Base-by-base conservation (phyloP, 179 eudicot genomes). In the Beta macrorhiza region DNA sequence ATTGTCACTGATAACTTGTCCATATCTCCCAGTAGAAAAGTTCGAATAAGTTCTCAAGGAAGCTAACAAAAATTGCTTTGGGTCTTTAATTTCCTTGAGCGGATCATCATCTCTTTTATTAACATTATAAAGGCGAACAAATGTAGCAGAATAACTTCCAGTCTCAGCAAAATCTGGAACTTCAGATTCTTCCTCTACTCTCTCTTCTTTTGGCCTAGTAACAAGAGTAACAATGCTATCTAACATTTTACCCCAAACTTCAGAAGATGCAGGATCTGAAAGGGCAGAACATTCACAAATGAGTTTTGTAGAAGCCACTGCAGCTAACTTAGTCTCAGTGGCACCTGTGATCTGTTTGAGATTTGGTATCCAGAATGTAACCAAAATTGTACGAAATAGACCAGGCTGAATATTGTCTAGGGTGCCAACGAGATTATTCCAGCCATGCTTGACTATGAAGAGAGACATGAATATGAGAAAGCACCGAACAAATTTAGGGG, bases 61-160 rank as follows among this genome's bases (percentile, higher is more conserved):
- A 74, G 88, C 91, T 71, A 87, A 86, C 88, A 92, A 89, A 82
- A 89, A 91, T 72, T 90, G 89, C 85, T 89, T 95, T 62, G 99
- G 98, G 83, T 95, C 99, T 75, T 81, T 90, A 51, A 95, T 90
- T 44, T 95, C 97, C 85, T 77, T 90, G 45, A 95, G 75, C 74
- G 98, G 99, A 85, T 95, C 98, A 69, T 93, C 99, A 77, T 90
- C 98, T 82, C 85, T 93, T 85, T 86, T 95, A 75, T 94, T 94
- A 68, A 92, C 94, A 88, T 92, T 95, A 82, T 92, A 85, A n/a
- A 95, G 89, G 72, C 87, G 91, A 70, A 91, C 92, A 84, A 89
- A 93, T 4, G 97, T 90, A 16, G 99, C 97, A 78, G 90, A 90
- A 78, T 93, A 93, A 42, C 97, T 92, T 47, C 83, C 86, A 80